Evolutionary conservation across 1,284 basidiomycete species (phyloP).

Genomic region (Tilletia caries): DNA sequence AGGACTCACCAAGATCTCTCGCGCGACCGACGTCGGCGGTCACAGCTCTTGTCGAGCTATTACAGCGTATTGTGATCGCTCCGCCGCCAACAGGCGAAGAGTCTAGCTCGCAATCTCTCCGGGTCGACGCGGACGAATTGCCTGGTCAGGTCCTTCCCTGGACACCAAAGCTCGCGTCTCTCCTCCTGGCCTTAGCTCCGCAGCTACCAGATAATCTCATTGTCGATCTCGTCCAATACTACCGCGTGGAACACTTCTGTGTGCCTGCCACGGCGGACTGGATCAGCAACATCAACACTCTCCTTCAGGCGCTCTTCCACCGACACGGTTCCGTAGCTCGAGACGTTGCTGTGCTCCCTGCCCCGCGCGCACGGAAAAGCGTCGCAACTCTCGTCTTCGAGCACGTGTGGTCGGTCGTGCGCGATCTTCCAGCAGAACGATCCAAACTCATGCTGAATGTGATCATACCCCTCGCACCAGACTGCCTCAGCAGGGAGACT

Average conservation of each 20-base stretch:
- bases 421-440: conserved; percentile 41
- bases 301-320: conserved; percentile 46
- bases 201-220: conserved; percentile 42
- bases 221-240: conserved; percentile 41
- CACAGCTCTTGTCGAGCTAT: conserved; percentile 16
- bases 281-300: conserved; percentile 41
- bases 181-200: conserved; percentile 44
- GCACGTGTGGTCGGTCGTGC: conserved; percentile 45
- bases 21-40: background rate
- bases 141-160: conserved; percentile 26
- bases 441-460: conserved; percentile 39
- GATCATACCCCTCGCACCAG: conserved; percentile 41
- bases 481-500: conserved; percentile 33
- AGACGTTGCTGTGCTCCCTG: background rate
- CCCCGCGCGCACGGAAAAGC: conserved; percentile 29
- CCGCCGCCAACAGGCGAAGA: conserved; percentile 14
- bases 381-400: conserved; percentile 42
- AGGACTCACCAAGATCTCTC: background rate
- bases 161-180: conserved; percentile 37
- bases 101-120: background rate
- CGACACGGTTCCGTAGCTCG: conserved; percentile 21
- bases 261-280: conserved; percentile 45
- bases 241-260: conserved; percentile 42
- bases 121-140: background rate
- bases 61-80: conserved; percentile 17